Evolutionary conservation across 257 asterid genomes (phyloP).

Genomic region (Solanum verrucosum): DNA sequence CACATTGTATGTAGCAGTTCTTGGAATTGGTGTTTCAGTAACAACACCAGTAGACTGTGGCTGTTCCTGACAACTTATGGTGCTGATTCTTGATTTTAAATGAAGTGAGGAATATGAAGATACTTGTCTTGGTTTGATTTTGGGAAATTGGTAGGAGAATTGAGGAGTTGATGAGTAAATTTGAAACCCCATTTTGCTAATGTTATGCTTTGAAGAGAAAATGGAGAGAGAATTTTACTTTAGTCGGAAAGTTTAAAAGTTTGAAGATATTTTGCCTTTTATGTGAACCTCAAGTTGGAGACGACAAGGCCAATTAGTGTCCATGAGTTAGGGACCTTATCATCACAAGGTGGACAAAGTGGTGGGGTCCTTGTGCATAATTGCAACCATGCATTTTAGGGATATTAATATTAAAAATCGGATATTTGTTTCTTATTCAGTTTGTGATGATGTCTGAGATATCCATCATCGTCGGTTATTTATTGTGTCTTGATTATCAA

Average conservation of each 20-base stretch:
- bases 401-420: neutral
- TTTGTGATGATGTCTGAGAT: neutral
- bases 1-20: slow-evolving; percentile 23
- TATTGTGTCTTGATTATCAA: neutral
- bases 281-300: neutral
- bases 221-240: neutral
- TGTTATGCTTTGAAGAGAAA: neutral
- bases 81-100: slow-evolving; percentile 5
- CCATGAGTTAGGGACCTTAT: slow-evolving; percentile 17
- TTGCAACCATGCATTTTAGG: neutral
- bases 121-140: slow-evolving; percentile 6
- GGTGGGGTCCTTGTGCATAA: neutral
- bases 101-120: slow-evolving; percentile 10
- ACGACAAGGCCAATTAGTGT: slow-evolving; percentile 5
- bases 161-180: slow-evolving; percentile 29
- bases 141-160: slow-evolving; percentile 10
- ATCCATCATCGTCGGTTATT: too few relatives aligned
- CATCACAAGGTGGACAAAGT: neutral
- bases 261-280: neutral
- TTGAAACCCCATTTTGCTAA: slow-evolving; percentile 35
- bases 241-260: neutral
- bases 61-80: neutral
- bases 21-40: slow-evolving; percentile 14
- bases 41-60: slow-evolving; percentile 13
- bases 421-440: neutral